Base-by-base conservation (phyloP, 257 asterid species). In the Solanum chiquidenum region DNA sequence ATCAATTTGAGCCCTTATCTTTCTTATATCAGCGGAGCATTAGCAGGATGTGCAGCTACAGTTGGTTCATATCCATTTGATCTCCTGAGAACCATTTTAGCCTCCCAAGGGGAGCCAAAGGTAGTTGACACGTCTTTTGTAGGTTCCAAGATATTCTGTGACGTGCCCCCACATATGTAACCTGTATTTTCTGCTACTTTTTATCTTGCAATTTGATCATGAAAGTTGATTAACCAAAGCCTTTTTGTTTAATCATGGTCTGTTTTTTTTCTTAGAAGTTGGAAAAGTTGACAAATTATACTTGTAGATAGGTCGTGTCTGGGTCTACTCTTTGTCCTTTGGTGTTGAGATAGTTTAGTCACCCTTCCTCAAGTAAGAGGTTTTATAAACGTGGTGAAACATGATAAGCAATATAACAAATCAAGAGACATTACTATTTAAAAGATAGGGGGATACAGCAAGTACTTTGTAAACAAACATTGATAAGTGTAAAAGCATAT, bases 21-120 rank as follows among this genome's bases (percentile, higher is more conserved):
- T 87, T 96, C 99, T 9, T 96, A 93, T 88, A 66, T 94, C 88
- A 95, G 99, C 82, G 99, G 99, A 88, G 95, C 98, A 76, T 87
- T 96, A 84, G 97, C 99, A 14, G 99, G 99, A 58, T 95, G 97
- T 91, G 98, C 98, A 16, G 99, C 99, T 83, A 96, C 99, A 2
- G 92, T 96, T 86, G 99, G 98, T 86, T 94, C 99, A 69, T 96
- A 96, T 91, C 99, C 99, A 14, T 96, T 96, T 87, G 99, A 96
- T 92, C 98, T 96, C 85, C 87, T 96, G 83, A 92, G 99, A 90
- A 96, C 99, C 83, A 92, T 96, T 90, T 93, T 96, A 94, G 98
- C 99, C 87, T 97, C 99, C 31, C 99, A 97, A 86, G 99, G 99
- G 79, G 98, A 97, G 89, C 99, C 99, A 64, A 97, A 94, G 99